These are phyloP conservation scores for Podospora conica DNA, from an alignment of 495 filamentous ascomycete species.

Conservation along the genomic window DNA sequence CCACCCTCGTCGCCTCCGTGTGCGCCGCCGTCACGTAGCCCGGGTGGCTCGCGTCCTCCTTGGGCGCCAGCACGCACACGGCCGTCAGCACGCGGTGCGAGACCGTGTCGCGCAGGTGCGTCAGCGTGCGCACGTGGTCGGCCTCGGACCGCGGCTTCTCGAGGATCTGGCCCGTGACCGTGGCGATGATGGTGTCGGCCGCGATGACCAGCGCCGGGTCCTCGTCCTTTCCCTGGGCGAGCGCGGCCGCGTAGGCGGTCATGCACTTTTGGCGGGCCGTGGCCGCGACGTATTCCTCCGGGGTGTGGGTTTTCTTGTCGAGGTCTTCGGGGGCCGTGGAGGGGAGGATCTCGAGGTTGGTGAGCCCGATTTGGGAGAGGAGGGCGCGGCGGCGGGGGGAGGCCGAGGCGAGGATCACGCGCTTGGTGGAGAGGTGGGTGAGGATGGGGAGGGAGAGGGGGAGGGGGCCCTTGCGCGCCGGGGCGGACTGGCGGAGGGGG, in stretches of 20 bases:
- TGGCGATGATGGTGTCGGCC: constrained; percentile 87
- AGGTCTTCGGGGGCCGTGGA: constrained; percentile 76
- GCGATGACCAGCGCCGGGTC: constrained; percentile 85
- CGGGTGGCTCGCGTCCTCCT: constrained; percentile 66
- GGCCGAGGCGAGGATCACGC: constrained; percentile 80
- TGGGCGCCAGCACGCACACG: constrained; percentile 71
- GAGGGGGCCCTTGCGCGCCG: constrained; percentile 32
- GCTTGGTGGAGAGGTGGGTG: constrained; percentile 58
- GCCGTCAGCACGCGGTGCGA: constrained; percentile 76
- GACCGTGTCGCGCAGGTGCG: constrained; percentile 63
- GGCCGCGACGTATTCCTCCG: constrained; percentile 83
- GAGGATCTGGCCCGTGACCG: constrained; percentile 63
- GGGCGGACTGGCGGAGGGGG: constrained; percentile 27
- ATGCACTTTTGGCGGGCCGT: constrained; percentile 79
- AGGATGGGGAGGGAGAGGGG: constrained; percentile 77
- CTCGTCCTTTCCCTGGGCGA: constrained; percentile 42
- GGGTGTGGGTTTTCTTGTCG: constrained; percentile 62
- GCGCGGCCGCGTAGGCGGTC: constrained; percentile 65
- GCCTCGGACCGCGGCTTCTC: constrained; percentile 81
- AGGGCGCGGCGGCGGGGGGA: constrained; percentile 81
- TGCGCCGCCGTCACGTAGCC: constrained; percentile 77
- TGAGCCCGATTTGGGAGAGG: constrained; percentile 66
- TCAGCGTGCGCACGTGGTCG: constrained; percentile 80
- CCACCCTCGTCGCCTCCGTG: constrained; percentile 83
- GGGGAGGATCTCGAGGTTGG: constrained; percentile 72